phyloP scores from a whole-genome alignment of 768 basidiomycete species.

The Rhizopogon vesiculosus region DNA sequence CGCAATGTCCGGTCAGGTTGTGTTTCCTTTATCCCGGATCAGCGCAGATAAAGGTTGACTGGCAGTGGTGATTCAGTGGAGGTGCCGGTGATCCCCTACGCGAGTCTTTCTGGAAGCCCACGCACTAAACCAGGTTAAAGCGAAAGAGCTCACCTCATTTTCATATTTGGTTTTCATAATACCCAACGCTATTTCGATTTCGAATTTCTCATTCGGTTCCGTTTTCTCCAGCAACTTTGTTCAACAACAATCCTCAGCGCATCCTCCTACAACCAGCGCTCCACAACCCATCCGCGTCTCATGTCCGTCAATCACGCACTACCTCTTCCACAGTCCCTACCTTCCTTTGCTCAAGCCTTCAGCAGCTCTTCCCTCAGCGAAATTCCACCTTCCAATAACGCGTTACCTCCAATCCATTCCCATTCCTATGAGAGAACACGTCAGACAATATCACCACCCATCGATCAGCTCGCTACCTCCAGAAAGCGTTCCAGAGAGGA shows the following conservation, averaged over 20 bases:
- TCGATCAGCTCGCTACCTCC: slow-evolving; percentile 20
- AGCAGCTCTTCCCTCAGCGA: slow-evolving; percentile 49
- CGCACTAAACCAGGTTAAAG: too few relatives aligned
- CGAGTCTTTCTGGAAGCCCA: slow-evolving; percentile 1
- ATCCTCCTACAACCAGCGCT: not conserved
- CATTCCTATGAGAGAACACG: slow-evolving; percentile 30
- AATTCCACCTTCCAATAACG: slow-evolving; percentile 46
- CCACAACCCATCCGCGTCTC: not conserved
- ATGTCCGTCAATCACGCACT: slow-evolving; percentile 44
- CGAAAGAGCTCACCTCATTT: not conserved
- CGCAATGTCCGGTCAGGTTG: too few relatives aligned
- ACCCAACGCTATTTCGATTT: not conserved
- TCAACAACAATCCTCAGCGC: not conserved
- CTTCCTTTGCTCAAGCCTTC: slow-evolving; percentile 78
- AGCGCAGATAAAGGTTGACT: too few relatives aligned
- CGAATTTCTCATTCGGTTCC: slow-evolving; percentile 13
- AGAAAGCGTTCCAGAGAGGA: slow-evolving; percentile 46
- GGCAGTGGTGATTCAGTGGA: too few relatives aligned
- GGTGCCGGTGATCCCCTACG: too few relatives aligned
- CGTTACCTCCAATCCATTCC: slow-evolving; percentile 64
- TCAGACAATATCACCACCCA: slow-evolving; percentile 30
- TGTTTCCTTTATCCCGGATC: too few relatives aligned
- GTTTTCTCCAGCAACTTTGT: slow-evolving; percentile 1
- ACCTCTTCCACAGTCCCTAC: slow-evolving; percentile 58
- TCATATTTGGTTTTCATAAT: too few relatives aligned